Percentiles rank a stretch among this genome's conserved stretches.
phyloP scores from a whole-genome alignment of 148 eudicot genomes.

The Chenopodium album region DNA sequence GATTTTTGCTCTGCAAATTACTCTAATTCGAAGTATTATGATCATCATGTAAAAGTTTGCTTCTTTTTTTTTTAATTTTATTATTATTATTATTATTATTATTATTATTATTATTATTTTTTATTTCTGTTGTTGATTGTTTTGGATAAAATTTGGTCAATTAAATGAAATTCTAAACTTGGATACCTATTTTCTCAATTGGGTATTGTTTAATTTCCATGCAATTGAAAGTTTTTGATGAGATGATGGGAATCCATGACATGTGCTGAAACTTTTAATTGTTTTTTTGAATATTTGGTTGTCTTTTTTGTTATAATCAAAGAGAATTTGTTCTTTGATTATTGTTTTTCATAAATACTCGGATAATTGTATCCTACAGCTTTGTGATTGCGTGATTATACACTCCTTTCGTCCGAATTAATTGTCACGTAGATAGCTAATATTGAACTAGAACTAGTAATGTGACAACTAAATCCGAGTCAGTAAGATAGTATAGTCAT shows the following conservation, averaged over 20 bases:
- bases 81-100: too few relatives aligned
- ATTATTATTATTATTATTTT: too few relatives aligned
- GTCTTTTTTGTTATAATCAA: neutral
- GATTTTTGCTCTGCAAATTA: neutral
- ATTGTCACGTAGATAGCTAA: neutral
- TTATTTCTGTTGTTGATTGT: neutral
- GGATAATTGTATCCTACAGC: too few relatives aligned
- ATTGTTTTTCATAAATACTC: too few relatives aligned
- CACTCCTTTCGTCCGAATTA: neutral
- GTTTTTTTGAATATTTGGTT: neutral
- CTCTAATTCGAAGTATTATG: slow-evolving; percentile 6
- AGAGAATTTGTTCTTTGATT: neutral
- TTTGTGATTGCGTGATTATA: too few relatives aligned
- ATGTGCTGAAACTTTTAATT: neutral
- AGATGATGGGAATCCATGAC: slow-evolving; percentile 8
- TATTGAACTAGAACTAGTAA: neutral
- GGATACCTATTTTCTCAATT: slow-evolving; percentile 16
- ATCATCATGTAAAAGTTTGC: slow-evolving; percentile 5
- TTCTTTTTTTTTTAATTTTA: neutral
- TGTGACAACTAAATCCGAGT: neutral
- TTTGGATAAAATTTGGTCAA: slow-evolving; percentile 22
- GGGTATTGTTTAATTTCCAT: neutral
- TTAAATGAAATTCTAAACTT: slow-evolving; percentile 3
- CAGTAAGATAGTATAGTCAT: neutral
- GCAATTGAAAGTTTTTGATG: neutral